A percentile compares a stretch with the other conserved stretches of the same genome.
These are phyloP conservation scores for Parvularia atlantis DNA, from an alignment of 78 protist species.

Conservation along the genomic window DNA sequence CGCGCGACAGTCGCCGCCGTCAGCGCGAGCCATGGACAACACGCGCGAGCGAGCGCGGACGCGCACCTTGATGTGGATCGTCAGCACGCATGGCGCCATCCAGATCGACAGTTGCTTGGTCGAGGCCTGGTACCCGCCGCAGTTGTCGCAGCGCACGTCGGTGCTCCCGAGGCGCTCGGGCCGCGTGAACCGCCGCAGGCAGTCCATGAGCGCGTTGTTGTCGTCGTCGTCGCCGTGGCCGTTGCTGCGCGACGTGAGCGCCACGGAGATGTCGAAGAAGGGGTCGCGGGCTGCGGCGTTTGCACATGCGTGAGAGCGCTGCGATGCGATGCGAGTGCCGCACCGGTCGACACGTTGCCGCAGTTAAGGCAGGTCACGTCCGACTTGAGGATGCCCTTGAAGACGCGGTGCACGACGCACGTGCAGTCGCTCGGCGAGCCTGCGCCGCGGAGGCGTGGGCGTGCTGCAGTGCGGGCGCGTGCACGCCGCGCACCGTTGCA, in stretches of 20 bases:
- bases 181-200: conserved; percentile 10
- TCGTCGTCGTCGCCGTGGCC: background rate
- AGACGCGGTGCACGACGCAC: conserved; percentile 2
- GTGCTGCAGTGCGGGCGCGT: background rate
- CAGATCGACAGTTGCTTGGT: conserved; percentile 2
- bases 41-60: background rate
- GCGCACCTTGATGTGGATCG: conserved; percentile 17
- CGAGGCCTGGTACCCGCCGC: background rate
- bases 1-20: background rate
- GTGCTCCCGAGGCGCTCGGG: background rate
- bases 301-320: background rate
- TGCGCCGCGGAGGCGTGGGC: background rate
- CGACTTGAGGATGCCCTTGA: conserved; percentile 11
- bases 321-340: no score
- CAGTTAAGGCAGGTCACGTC: conserved; percentile 3
- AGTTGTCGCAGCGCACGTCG: background rate
- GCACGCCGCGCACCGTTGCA: conserved; percentile 19
- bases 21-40: background rate
- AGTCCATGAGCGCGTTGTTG: background rate
- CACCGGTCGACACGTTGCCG: background rate
- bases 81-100: background rate
- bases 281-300: background rate
- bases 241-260: background rate
- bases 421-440: background rate
- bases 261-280: background rate